Evolutionary conservation across 2,329 filamentous ascomycete species (phyloP), one percentile per base, ranked within the genome.

Genomic region (Ophiostoma himal-ulmi): DNA sequence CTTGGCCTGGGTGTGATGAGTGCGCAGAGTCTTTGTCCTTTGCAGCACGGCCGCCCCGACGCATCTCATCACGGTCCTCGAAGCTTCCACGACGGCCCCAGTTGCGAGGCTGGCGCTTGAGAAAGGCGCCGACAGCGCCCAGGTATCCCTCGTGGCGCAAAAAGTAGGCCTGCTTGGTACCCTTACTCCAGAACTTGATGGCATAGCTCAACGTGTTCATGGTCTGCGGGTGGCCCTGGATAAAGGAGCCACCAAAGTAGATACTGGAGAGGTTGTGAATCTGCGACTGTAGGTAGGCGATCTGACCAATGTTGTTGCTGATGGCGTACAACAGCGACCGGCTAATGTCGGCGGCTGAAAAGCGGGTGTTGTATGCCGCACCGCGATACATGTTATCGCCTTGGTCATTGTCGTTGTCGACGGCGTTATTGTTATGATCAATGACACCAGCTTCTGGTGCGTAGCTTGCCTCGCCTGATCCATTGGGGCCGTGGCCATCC

Each of bases 161-260:
- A 79, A 99, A 99, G 79, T 97, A 98, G 0, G 95, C 95, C 80
- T 97, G 93, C 80, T 97, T 97, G 77, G 89, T 85, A 60, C 94
- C 94, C 77, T 95, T 93, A 75, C 91, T 79, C 95, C 95, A 99
- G 81, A 98, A 99, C 75, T 93, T 93, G 81, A 99, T 97, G 77
- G 94, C 95, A 77, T 97, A 99, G 70, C 91, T 94, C 11, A 99
- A 84, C 0, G 95, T 98, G 80, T 98, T 96, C 88, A 99, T 99
- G 14, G 95, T 99, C 81, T 98, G 95, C 20, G 91, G 89, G 79
- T 99, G 95, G 57, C 95, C 95, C 60, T 95, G 89, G 77, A 99
- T 98, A 78, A 98, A 99, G 7, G 91, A 95, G 34, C 95, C 95
- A 30, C 95, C 95, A 80, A 99, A 99, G 82, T 99, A 99, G 72